Percentiles rank a stretch among this genome's conserved stretches.
Evolutionary conservation across 2,329 filamentous ascomycete species (phyloP).

Genomic region (Nigrospora sphaerica): DNA sequence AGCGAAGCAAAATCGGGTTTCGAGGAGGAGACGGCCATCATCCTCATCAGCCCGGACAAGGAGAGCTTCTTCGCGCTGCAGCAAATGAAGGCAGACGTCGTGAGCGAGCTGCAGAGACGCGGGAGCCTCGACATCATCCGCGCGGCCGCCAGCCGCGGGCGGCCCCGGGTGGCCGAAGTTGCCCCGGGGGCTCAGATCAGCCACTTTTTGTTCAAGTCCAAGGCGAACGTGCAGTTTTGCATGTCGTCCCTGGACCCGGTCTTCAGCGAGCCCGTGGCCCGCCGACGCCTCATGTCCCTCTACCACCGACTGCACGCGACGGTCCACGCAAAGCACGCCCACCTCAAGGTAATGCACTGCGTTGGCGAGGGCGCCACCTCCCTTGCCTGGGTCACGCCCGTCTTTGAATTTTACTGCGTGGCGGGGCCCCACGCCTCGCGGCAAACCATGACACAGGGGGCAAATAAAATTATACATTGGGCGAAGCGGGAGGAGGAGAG

Average conservation of each 20-base stretch:
- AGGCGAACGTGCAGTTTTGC: conserved; percentile 89
- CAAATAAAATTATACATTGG: conserved; percentile 88
- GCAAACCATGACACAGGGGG: conserved; percentile 69
- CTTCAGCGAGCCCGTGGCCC: conserved; percentile 51
- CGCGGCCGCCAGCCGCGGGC: conserved; percentile 61
- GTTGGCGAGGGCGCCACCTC: conserved; percentile 69
- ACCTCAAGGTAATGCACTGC: conserved; percentile 80
- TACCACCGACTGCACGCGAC: conserved; percentile 81
- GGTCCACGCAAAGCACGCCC: conserved; percentile 76
- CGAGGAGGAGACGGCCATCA: conserved; percentile 77
- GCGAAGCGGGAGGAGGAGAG: conserved; percentile 86
- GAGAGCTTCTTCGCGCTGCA: conserved; percentile 90
- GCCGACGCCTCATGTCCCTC: conserved; percentile 69
- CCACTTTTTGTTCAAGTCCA: conserved; percentile 94
- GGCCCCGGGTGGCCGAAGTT: conserved; percentile 66
- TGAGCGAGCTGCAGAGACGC: conserved; percentile 66
- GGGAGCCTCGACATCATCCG: conserved; percentile 70
- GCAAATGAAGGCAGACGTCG: conserved; percentile 58
- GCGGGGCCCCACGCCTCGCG: conserved; percentile 65
- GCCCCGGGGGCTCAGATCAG: conserved; percentile 72
- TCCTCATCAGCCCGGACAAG: conserved; percentile 87
- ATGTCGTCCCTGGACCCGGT: conserved; percentile 76
- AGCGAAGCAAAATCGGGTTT: conserved; percentile 49
- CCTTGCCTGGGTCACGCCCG: conserved; percentile 82
- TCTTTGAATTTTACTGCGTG: conserved; percentile 95